Base-by-base conservation (phyloP, 805 yeast species). In the Ogataea pini region DNA sequence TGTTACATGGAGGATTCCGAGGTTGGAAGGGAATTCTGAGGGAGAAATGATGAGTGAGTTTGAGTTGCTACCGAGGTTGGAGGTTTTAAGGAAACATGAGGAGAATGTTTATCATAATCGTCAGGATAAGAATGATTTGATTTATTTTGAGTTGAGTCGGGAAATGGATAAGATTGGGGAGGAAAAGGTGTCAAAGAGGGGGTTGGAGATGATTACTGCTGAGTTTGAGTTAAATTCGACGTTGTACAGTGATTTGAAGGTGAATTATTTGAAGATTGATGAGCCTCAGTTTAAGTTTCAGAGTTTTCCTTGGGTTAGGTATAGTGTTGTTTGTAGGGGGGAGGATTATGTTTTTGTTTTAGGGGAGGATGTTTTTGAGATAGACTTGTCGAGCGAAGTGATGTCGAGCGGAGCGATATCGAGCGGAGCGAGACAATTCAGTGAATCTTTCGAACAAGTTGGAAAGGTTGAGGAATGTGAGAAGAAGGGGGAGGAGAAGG, bases 301-400 rank as follows among this genome's bases (percentile, higher is more conserved):
- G 47, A 78, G 87, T 36, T 86, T 86, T 60, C 91, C 94, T 0
- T 86, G 95, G 95, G 85, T 86, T 1, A 72, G 85, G 46, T 85
- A 86, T 58, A 67, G 75, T 49, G 76, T 78, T 4, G 52, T 64
- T 31, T 77, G 71, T 22, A 33, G 49, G 7, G 46, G 52, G 18
- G 61, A 57, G 27, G 69, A 65, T 42, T 66, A 66, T 44, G 48
- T 59, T 3, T 66, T 66, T 47, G 47, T 54, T n/a, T 27, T 66
- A 10, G 48, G 58, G 22, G 60, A 56, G 12, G 60, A 61, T 10
- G 61, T 58, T 27, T 56, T 64, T 20, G 28, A 24, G 1, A 49
- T 50, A 24, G 59, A 54, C 2, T 31, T 62, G 10, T n/a, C n/a
- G n/a, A n/a, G n/a, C n/a, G n/a, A n/a, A n/a, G n/a, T n/a, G n/a